Evolutionary conservation across 768 basidiomycete genomes (phyloP).

Genomic region (Hydnum rufescens): DNA sequence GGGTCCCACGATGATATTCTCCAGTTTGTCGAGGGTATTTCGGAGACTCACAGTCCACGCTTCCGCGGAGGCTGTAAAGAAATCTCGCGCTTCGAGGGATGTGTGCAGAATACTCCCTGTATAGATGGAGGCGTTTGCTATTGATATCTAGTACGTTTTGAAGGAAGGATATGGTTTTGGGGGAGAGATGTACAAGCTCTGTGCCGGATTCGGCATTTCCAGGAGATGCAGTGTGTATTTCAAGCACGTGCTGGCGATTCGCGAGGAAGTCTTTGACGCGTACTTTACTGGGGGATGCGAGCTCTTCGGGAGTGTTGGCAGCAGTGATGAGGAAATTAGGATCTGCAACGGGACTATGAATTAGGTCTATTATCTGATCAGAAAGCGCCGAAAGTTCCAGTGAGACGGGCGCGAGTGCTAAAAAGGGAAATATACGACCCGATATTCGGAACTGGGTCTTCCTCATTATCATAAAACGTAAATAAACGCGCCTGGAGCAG

Average conservation of each 20-base stretch:
- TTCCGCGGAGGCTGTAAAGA: conserved; percentile 32
- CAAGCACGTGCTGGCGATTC: conserved; percentile 24
- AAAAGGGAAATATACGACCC: background rate
- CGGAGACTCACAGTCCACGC: conserved; percentile 35
- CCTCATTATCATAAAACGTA: background rate
- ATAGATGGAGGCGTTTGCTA: background rate
- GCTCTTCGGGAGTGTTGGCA: conserved; percentile 34
- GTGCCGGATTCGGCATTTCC: too few species aligned
- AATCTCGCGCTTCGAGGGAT: conserved; percentile 23
- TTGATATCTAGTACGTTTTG: too few species aligned
- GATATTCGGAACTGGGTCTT: background rate
- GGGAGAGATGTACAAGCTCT: too few species aligned
- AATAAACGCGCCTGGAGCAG: conserved; percentile 31
- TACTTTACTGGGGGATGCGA: conserved; percentile 21
- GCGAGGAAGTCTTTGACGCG: conserved; percentile 18
- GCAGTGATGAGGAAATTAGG: conserved; percentile 41
- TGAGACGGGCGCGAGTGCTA: conserved; percentile 53
- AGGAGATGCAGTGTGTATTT: background rate
- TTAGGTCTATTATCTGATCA: conserved; percentile 29
- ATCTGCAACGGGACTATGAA: conserved; percentile 43
- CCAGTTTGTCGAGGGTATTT: conserved; percentile 27
- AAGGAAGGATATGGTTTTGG: too few species aligned
- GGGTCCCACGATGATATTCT: conserved; percentile 29
- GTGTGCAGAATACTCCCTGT: conserved; percentile 25
- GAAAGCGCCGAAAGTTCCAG: conserved; percentile 37